These are phyloP conservation scores for Eucalyptus coolabah DNA, from an alignment of 345 rosid genomes.

Conservation along the genomic window DNA sequence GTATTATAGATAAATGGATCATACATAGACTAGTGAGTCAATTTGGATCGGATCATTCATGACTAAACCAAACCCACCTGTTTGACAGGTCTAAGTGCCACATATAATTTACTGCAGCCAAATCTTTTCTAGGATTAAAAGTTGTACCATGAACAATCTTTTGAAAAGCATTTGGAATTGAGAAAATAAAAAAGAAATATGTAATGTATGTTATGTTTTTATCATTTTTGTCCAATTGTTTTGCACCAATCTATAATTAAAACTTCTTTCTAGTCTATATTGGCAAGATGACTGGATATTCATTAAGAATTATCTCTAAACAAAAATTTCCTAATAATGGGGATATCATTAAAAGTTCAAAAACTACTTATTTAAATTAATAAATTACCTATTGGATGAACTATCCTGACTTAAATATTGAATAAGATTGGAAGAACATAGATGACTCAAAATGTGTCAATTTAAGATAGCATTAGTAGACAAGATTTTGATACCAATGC, in stretches of 20 bases:
- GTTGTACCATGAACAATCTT: neutral
- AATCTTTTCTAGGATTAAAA: neutral
- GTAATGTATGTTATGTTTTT: neutral
- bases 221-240: neutral
- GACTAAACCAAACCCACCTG: rapidly evolving
- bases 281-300: neutral
- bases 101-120: neutral
- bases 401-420: neutral
- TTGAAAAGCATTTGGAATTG: neutral
- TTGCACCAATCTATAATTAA: neutral
- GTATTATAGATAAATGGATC: no score
- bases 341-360: neutral
- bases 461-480: neutral
- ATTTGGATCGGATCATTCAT: neutral
- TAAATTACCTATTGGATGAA: neutral
- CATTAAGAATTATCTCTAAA: neutral
- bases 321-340: neutral
- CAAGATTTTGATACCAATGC: neutral
- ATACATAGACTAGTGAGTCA: no score
- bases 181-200: neutral
- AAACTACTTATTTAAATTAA: neutral
- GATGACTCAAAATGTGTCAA: neutral
- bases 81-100: neutral
- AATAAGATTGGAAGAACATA: neutral
- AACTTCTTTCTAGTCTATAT: neutral